A percentile compares a stretch with the other conserved stretches of the same genome.
These are phyloP conservation scores for Fusarium sp. DNA, from an alignment of 2,329 filamentous ascomycete species.

Conservation along the genomic window DNA sequence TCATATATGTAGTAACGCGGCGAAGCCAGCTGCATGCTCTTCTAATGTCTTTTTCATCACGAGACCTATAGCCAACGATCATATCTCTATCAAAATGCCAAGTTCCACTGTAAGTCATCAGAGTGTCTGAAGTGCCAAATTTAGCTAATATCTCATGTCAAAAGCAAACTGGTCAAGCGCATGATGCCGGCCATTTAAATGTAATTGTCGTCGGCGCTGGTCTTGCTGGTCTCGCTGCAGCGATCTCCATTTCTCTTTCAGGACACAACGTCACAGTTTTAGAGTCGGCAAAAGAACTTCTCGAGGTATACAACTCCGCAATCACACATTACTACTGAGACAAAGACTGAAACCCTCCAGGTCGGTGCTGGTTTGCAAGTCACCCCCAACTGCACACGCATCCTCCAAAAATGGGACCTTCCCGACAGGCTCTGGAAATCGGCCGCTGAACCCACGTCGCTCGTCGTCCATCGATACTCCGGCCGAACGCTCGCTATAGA, in stretches of 20 bases:
- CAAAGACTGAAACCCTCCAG: background rate
- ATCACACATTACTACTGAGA: no score
- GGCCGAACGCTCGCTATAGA: constrained; percentile 61
- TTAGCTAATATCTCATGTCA: rapidly evolving
- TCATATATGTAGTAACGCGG: background rate
- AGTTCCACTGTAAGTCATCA: background rate
- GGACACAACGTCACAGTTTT: background rate
- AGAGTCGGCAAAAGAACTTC: background rate
- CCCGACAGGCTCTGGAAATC: constrained; percentile 53
- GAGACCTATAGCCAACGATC: background rate
- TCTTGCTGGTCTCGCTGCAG: background rate
- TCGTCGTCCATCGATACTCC: constrained; percentile 64
- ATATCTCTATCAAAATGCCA: background rate
- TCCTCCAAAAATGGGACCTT: constrained; percentile 62
- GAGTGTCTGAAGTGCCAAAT: rapidly evolving
- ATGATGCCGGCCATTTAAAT: rapidly evolving
- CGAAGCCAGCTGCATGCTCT: background rate
- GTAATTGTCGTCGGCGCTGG: background rate
- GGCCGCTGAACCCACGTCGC: constrained; percentile 54
- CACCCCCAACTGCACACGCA: constrained; percentile 59
- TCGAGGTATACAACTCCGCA: background rate
- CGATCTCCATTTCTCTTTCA: background rate
- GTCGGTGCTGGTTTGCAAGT: constrained; percentile 64
- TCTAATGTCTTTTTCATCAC: background rate
- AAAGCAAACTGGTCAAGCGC: rapidly evolving